Evolutionary conservation across 2,329 filamentous ascomycete genomes (phyloP).

Genomic region (Pseudogymnoascus sp.): DNA sequence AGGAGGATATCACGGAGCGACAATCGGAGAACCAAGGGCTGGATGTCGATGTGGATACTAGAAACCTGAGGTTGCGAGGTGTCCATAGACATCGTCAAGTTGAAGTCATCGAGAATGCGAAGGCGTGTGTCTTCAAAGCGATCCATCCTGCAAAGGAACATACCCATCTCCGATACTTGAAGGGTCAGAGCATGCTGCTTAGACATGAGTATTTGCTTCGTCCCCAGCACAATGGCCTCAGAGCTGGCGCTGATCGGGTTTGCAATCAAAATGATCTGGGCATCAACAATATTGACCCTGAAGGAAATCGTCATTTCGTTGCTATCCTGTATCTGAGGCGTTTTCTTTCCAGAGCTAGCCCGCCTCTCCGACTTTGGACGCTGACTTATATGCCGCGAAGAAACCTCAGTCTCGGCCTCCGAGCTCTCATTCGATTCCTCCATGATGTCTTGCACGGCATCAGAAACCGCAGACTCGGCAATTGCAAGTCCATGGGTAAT

Average conservation of each 20-base stretch:
- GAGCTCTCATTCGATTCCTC: constrained; percentile 51
- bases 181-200: constrained; percentile 91
- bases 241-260: constrained; percentile 85
- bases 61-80: constrained; percentile 53
- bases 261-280: constrained; percentile 91
- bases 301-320: constrained; percentile 66
- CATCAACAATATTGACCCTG: constrained; percentile 88
- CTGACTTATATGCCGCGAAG: constrained; percentile 4
- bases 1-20: constrained; percentile 92
- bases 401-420: constrained; percentile 45
- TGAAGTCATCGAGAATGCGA: constrained; percentile 94
- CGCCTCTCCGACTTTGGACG: background rate
- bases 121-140: constrained; percentile 84
- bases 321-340: background rate
- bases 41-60: constrained; percentile 78
- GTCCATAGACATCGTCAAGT: constrained; percentile 81
- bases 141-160: constrained; percentile 99
- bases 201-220: constrained; percentile 85
- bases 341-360: constrained; percentile 2
- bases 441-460: constrained; percentile 39
- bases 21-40: constrained; percentile 81
- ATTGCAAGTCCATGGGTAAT: constrained; percentile 61
- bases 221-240: constrained; percentile 90
- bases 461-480: constrained; percentile 47
- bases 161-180: constrained; percentile 87